phyloP scores from a whole-genome alignment of 306 rosid species.

The Sophora flavescens region DNA sequence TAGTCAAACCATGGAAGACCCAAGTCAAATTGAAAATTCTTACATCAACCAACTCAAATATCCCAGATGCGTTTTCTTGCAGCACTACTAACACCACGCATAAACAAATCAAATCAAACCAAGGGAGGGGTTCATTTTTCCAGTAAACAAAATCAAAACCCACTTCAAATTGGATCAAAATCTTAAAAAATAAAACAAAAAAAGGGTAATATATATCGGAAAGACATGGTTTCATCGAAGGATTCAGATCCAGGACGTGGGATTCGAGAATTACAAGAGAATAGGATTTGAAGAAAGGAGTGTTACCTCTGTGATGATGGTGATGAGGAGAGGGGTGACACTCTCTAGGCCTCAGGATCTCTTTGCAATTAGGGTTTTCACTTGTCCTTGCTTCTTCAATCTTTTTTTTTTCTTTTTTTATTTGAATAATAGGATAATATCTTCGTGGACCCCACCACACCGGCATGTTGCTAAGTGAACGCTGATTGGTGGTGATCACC shows the following conservation, averaged over 20 bases:
- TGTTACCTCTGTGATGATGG: constrained; percentile 12
- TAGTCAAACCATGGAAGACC: not conserved
- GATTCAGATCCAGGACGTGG: not conserved
- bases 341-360: not conserved
- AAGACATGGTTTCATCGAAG: not conserved
- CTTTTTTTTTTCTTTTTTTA: not conserved
- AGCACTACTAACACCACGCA: not conserved
- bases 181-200: not conserved
- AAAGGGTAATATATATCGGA: not conserved
- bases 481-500: no score
- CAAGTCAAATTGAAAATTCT: not conserved
- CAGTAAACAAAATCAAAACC: constrained; percentile 2
- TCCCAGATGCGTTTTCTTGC: not conserved
- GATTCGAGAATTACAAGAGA: not conserved
- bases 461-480: no score
- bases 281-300: not conserved
- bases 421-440: no score
- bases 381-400: not conserved
- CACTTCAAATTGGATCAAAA: not conserved
- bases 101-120: not conserved
- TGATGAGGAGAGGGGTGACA: not conserved
- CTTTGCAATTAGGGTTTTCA: constrained; percentile 23
- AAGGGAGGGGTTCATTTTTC: not conserved
- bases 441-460: no score
- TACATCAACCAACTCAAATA: not conserved